Conservation (phyloP, 2,329 filamentous ascomycete species). For the Colletotrichum kahawae region DNA sequence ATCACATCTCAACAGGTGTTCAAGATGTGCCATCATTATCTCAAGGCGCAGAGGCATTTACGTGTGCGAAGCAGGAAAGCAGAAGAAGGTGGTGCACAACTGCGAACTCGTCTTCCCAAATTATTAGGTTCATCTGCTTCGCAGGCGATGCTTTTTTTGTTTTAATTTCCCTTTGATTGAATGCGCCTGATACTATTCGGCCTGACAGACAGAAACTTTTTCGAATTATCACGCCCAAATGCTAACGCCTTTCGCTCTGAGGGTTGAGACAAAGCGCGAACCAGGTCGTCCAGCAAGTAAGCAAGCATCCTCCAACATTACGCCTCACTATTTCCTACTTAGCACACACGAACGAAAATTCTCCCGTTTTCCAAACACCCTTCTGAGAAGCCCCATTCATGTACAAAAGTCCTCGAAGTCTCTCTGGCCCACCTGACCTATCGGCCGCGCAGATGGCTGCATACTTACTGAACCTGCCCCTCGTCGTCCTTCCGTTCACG, state of each 20-base stretch:
- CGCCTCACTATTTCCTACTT: not conserved
- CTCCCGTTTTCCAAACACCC: not conserved
- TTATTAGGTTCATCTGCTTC: not conserved
- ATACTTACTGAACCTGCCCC: not conserved
- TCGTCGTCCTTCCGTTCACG: not conserved
- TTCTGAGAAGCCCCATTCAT: not conserved
- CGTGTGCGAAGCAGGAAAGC: accelerated
- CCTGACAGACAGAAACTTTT: too few relatives aligned
- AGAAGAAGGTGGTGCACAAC: not conserved
- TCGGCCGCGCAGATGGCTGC: not conserved
- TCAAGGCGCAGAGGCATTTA: not conserved
- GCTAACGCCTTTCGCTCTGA: not conserved
- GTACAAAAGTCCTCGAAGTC: not conserved
- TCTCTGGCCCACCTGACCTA: not conserved
- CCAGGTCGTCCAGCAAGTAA: not conserved
- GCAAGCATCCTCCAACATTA: not conserved
- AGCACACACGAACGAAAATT: not conserved
- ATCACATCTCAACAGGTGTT: not conserved
- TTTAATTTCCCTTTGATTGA: not conserved
- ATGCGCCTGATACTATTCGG: too few relatives aligned
- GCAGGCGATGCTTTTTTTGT: too few relatives aligned
- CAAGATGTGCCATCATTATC: not conserved
- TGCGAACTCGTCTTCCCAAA: not conserved
- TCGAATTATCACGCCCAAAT: too few relatives aligned
- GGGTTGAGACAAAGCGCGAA: accelerated